Evolutionary conservation across 495 filamentous ascomycete species (phyloP).

Genomic region (Hyaloscypha bicolor): DNA sequence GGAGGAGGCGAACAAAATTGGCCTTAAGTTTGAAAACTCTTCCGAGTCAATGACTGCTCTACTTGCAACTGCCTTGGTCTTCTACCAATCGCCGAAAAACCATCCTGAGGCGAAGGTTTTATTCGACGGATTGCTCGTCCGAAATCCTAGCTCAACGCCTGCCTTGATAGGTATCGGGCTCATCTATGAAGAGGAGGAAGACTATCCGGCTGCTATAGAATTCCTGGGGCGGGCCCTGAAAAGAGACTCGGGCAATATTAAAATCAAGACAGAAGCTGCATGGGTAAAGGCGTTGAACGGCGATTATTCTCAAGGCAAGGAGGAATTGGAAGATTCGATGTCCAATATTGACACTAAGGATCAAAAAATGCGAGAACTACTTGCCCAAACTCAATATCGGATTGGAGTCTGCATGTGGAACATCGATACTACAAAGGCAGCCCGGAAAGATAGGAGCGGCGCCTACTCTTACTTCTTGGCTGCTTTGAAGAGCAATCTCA

Average conservation of each 20-base stretch:
- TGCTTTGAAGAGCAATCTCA: slow-evolving; percentile 83
- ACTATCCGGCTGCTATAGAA: slow-evolving; percentile 75
- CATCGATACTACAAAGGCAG: slow-evolving; percentile 64
- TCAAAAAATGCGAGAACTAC: slow-evolving; percentile 65
- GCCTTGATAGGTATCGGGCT: slow-evolving; percentile 89
- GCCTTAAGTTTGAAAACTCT: slow-evolving; percentile 65
- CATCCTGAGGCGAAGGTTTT: slow-evolving; percentile 82
- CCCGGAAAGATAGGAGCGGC: slow-evolving; percentile 73
- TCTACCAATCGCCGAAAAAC: slow-evolving; percentile 85
- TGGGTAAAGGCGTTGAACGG: slow-evolving; percentile 90
- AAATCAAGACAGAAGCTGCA: slow-evolving; percentile 77
- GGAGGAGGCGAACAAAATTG: slow-evolving; percentile 64
- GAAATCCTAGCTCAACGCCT: slow-evolving; percentile 69
- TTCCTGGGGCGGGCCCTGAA: slow-evolving; percentile 75
- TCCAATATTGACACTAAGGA: slow-evolving; percentile 39
- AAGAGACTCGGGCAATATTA: slow-evolving; percentile 70
- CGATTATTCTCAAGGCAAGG: slow-evolving; percentile 62
- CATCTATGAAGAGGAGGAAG: slow-evolving; percentile 89
- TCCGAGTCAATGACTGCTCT: slow-evolving; percentile 72
- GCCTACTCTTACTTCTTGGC: slow-evolving; percentile 83
- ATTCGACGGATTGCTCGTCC: slow-evolving; percentile 76
- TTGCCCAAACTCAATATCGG: slow-evolving; percentile 82
- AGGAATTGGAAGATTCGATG: slow-evolving; percentile 72
- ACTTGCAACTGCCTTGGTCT: slow-evolving; percentile 80
- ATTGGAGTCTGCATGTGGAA: slow-evolving; percentile 91